Base-by-base conservation (phyloP, 2,329 filamentous ascomycete genomes). In the Nannizzia gypsea region DNA sequence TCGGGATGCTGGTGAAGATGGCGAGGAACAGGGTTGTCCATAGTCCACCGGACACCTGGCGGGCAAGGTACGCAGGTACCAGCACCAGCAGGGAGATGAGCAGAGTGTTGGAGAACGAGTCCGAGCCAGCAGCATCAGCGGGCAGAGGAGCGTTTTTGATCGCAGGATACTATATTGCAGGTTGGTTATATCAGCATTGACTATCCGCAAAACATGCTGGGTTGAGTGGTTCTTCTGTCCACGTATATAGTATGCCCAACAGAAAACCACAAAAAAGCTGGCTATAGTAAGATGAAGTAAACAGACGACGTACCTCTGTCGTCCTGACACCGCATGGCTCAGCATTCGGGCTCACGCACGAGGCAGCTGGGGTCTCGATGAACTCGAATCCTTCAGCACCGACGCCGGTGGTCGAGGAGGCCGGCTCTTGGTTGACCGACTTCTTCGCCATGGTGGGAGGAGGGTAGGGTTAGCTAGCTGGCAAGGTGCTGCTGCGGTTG, bases 111-210 rank as follows among this genome's bases (percentile, higher is more conserved):
- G 87, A 91, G 84, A 97, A 99, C 75, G 79, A 85, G 67, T 95
- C 90, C 74, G 82, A 85, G 65, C 90, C 88, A 57, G 90, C 78
- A 57, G 84, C 89, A 73, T 99, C 93, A 65, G 91, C 92, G 40
- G 93, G 93, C 48, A 97, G 84, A 65, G 93, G 90, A 56, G 86
- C 89, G 83, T 97, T 97, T 73, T 95, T 89, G 77, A 97, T 97
- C 63, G 90, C 78, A 34, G 89, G 87, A 69, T 84, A 92, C 91
- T 95, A 70, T 65, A 72, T n/a, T n/a, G 66, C 62, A 60, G 11
- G 11, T 63, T 28, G 61, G 64, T 8, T 2, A 9, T 17, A 20
- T 20, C 42, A 24, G 9, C 31, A 34, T 34, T 34, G 31, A 34
- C 5, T 6, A 6, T 11, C 31, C 8, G 6, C 8, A 2, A 11